Evolutionary conservation across 164 flowering plant species (phyloP), one percentile per base, ranked within the genome.

Genomic region (Berberis thunbergii): DNA sequence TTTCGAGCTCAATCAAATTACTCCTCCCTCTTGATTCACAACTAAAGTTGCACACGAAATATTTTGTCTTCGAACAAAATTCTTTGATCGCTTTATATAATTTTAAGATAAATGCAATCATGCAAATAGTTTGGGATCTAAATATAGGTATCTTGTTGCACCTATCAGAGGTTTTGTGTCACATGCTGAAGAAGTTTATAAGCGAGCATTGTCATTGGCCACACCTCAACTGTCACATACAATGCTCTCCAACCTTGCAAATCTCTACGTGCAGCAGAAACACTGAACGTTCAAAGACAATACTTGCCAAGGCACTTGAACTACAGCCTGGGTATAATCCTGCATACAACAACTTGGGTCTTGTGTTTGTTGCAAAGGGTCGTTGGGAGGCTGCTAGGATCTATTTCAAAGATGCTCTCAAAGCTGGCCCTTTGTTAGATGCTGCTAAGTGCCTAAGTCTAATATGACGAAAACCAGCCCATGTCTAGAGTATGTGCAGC

Each of bases 331-430:
- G 93, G 26, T 91, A 94, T 77, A 93, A 96, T 57, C 97, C 98
- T 55, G 96, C 98, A n/a, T 84, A 77, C 67, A 94, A 94, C 79
- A 94, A 89, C 73, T 80, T 94, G 1, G 98, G 98, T 41, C 97
- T 94, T 41, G 98, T 91, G 4, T 89, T 80, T 81, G 86, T 84
- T 41, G 91, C 96, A 9, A 93, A 94, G 77, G 86, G 91, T 63
- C 74, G 44, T 43, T 87, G 80, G 86, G 93, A 86, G 63, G 93
- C 86, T 72, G 97, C 98, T 38, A 83, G 79, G 68, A 76, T 59
- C 70, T 94, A 93, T 73, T 94, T 94, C 49, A 70, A 76, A 53
- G 85, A 85, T 72, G 97, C 97, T 39, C 74, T 87, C 38, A 75
- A 76, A 62, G 71, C 87, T 38, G 97, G 88, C 61, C 86, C 96